These are phyloP conservation scores for Globisporangium perplexum DNA, from an alignment of 352 stramenopile species.

Conservation along the genomic window DNA sequence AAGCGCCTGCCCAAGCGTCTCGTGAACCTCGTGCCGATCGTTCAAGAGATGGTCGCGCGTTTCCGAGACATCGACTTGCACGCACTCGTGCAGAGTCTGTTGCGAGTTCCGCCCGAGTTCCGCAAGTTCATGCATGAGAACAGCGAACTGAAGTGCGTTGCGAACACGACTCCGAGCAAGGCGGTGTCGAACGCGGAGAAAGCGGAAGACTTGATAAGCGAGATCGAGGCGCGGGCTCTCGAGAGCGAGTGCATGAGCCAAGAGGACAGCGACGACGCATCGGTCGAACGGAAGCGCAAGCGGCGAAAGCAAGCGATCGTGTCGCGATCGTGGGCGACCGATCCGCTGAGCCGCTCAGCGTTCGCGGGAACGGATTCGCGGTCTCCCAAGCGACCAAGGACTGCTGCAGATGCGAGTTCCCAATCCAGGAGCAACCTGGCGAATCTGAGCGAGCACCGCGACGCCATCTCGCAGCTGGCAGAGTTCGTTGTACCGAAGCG, in stretches of 20 bases:
- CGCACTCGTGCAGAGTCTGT: conserved; percentile 21
- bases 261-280: conserved; percentile 18
- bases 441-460: conserved; percentile 47
- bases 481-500: conserved; percentile 37
- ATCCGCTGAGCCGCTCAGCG: no score
- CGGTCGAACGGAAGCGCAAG: conserved; percentile 36
- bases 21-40: conserved; percentile 50
- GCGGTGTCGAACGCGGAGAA: neutral
- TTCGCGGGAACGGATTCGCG: neutral
- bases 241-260: conserved; percentile 63
- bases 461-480: conserved; percentile 37
- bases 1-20: conserved; percentile 50
- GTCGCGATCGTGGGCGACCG: conserved; percentile 31
- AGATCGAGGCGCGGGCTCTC: conserved; percentile 23
- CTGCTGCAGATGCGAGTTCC: neutral
- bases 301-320: conserved; percentile 40
- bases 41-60: conserved; percentile 39
- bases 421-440: conserved; percentile 8
- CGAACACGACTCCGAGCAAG: conserved; percentile 10
- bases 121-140: conserved; percentile 42
- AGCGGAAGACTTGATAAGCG: conserved; percentile 7
- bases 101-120: conserved; percentile 27
- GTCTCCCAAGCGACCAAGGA: conserved; percentile 1
- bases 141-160: conserved; percentile 19
- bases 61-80: conserved; percentile 33